phyloP scores from a whole-genome alignment of 495 filamentous ascomycete genomes.

The Aspergillus affinis region DNA sequence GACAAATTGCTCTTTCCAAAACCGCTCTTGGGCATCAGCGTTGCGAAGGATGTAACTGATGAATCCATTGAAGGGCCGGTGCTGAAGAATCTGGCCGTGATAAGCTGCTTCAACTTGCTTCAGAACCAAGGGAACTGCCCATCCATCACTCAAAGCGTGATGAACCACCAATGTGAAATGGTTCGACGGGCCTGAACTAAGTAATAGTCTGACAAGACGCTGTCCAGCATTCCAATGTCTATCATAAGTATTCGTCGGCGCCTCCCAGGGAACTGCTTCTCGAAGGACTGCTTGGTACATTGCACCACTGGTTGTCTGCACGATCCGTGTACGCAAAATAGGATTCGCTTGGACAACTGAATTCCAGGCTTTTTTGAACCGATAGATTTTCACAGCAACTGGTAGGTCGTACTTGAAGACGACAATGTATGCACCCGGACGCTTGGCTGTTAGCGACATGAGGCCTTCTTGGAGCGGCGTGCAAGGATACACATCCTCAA shows the following conservation, averaged over 20 bases:
- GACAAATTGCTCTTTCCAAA: not conserved
- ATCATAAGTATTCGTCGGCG: no score
- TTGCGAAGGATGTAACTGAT: not conserved
- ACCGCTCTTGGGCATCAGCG: not conserved
- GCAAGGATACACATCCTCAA: slow-evolving; percentile 1
- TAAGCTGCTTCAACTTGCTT: not conserved
- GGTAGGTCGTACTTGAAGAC: slow-evolving; percentile 29
- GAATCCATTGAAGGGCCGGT: not conserved
- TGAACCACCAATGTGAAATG: not conserved
- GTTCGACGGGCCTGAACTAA: not conserved
- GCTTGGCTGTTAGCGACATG: slow-evolving; percentile 44
- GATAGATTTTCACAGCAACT: slow-evolving; percentile 24
- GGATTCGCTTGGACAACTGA: slow-evolving; percentile 23
- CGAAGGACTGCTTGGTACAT: no score
- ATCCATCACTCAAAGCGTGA: not conserved
- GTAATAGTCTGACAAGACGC: not conserved
- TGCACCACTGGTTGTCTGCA: not conserved
- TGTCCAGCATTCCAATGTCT: not conserved
- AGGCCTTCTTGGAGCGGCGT: slow-evolving; percentile 45
- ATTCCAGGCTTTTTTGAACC: slow-evolving; percentile 41
- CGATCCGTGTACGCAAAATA: not conserved
- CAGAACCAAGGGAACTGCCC: not conserved
- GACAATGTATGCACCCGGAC: slow-evolving; percentile 29
- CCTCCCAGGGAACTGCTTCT: no score
- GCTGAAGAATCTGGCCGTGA: not conserved